Evolutionary conservation across 148 eudicot genomes (phyloP).

Genomic region (Rhododendron williamsianum): DNA sequence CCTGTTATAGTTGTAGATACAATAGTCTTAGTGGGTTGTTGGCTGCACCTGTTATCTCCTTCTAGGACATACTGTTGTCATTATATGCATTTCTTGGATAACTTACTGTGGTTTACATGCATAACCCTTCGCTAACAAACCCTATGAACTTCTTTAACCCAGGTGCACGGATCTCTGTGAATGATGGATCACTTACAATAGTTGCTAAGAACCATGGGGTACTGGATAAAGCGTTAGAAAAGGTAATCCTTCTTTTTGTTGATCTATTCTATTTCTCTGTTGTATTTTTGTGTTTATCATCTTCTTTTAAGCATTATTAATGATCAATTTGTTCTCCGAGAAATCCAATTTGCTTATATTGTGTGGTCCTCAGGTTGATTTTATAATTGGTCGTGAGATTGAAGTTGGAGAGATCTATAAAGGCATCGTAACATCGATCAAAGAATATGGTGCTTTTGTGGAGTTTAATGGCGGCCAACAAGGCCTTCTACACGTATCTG

Average conservation of each 20-base stretch:
- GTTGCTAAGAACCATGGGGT: slow-evolving; percentile 68
- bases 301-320: background rate
- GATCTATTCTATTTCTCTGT: background rate
- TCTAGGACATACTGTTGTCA: background rate
- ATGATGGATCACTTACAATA: slow-evolving; percentile 78
- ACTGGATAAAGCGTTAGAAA: slow-evolving; percentile 70
- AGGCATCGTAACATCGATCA: slow-evolving; percentile 66
- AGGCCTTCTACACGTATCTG: slow-evolving; percentile 91
- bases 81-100: background rate
- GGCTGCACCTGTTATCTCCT: background rate
- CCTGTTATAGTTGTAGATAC: background rate
- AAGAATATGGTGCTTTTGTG: slow-evolving; percentile 99
- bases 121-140: background rate
- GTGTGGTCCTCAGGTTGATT: slow-evolving; percentile 53
- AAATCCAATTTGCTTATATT: background rate
- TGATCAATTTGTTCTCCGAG: background rate
- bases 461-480: slow-evolving; percentile 98
- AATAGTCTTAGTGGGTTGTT: background rate
- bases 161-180: slow-evolving; percentile 84
- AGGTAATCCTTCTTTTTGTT: slow-evolving; percentile 39
- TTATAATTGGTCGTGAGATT: slow-evolving; percentile 83
- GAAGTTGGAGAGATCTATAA: slow-evolving; percentile 82
- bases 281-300: background rate
- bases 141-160: slow-evolving; percentile 10
- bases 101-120: background rate